phyloP scores from a whole-genome alignment of 768 basidiomycete species.

The Thelephora aurantiotincta region DNA sequence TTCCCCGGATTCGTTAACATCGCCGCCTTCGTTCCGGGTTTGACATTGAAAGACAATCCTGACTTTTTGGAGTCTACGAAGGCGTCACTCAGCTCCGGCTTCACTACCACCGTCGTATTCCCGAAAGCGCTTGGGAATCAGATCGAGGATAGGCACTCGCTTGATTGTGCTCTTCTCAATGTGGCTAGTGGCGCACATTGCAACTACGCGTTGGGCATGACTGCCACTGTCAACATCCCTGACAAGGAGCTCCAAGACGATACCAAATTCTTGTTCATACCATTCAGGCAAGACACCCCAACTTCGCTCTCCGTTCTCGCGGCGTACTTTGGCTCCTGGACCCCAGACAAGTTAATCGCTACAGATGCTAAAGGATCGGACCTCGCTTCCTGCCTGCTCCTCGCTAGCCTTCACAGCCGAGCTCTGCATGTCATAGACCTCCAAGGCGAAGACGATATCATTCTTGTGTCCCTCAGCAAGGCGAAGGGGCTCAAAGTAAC shows the following conservation, averaged over 20 bases:
- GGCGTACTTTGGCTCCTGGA: constrained; percentile 83
- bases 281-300: constrained; percentile 40
- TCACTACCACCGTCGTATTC: constrained; percentile 72
- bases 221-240: constrained; percentile 48
- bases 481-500: constrained; percentile 88
- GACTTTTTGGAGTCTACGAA: constrained; percentile 60
- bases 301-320: constrained; percentile 65
- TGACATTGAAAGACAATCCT: constrained; percentile 36
- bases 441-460: constrained; percentile 70
- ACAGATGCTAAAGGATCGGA: constrained; percentile 88
- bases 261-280: constrained; percentile 77
- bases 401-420: constrained; percentile 86
- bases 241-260: constrained; percentile 70
- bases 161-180: constrained; percentile 58
- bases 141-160: constrained; percentile 52
- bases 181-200: constrained; percentile 57
- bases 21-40: constrained; percentile 68
- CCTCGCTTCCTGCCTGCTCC: constrained; percentile 81
- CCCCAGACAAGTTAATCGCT: constrained; percentile 80
- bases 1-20: constrained; percentile 91
- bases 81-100: constrained; percentile 80
- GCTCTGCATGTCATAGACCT: constrained; percentile 88
- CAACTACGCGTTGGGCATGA: constrained; percentile 76
- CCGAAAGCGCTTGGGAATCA: constrained; percentile 49
- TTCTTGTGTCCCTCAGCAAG: constrained; percentile 89